Evolutionary conservation across 2,329 filamentous ascomycete species (phyloP), one percentile per base, ranked within the genome.

Genomic region (Fusarium sp.): DNA sequence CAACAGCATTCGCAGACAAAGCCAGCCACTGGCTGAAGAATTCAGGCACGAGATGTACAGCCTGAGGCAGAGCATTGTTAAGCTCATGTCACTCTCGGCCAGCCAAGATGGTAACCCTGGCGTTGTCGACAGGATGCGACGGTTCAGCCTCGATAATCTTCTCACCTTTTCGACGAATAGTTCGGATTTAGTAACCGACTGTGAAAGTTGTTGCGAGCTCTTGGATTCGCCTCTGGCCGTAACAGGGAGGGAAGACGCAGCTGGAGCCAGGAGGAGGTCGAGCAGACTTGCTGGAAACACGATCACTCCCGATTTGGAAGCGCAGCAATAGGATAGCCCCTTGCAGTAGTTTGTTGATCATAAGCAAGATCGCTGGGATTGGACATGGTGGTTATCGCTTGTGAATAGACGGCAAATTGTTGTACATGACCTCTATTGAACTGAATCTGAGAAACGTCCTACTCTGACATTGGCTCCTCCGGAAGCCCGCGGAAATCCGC

Each of bases 351-450:
- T 48, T 43, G 50, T 22, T 31, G 37, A 35, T 27, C 10, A 29
- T 24, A 11, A 8, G 2, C 9, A n/a, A 31, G 24, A 24, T 37
- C 22, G 37, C 14, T 39, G 31, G 24, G 33, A 29, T 37, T 39
- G 22, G 59, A 48, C 31, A 64, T 50, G 27, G 35, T 52, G 45
- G 27, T 58, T 41, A 56, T 69, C 60, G 60, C 56, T 58, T 64
- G 50, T 64, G 64, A 69, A 65, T 31, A 29, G 50, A 58, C 59
- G 65, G 52, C 63, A 64, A 62, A 39, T 67, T 81, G 79, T 80
- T 82, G 77, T 83, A 83, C 81, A 83, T 81, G 72, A 80, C 67
- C 74, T 79, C 79, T 78, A 79, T 76, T 81, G 74, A 79, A 79
- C 75, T 81, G 74, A 79, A 78, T 76, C 72, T 76, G 69, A 72